These are phyloP conservation scores for Betula pendula DNA, from an alignment of 306 rosid species.

Conservation along the genomic window DNA sequence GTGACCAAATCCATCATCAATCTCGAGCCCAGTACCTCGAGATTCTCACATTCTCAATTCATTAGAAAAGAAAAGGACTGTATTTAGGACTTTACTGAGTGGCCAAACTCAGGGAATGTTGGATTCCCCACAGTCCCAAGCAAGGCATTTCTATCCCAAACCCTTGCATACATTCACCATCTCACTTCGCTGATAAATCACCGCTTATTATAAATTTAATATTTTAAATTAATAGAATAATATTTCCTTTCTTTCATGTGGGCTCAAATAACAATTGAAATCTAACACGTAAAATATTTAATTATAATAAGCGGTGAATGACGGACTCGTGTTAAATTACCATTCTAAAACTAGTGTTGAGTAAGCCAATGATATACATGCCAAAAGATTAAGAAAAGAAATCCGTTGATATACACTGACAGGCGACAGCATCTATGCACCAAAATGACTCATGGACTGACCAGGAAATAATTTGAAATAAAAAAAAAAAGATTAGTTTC, in stretches of 20 bases:
- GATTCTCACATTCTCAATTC: constrained; percentile 82
- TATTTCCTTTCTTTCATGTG: too few relatives aligned
- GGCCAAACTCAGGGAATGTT: constrained; percentile 70
- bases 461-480: background rate
- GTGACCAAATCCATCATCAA: constrained; percentile 73
- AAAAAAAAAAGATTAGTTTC: background rate
- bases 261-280: too few relatives aligned
- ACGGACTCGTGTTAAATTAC: too few relatives aligned
- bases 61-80: constrained; percentile 21
- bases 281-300: too few relatives aligned
- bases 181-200: too few relatives aligned
- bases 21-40: constrained; percentile 64
- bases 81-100: constrained; percentile 51
- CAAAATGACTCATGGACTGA: constrained; percentile 14
- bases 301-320: too few relatives aligned
- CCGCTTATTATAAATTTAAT: too few relatives aligned
- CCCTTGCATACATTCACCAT: constrained; percentile 27
- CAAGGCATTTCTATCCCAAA: constrained; percentile 35
- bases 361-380: constrained; percentile 19
- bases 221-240: too few relatives aligned
- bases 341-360: too few relatives aligned
- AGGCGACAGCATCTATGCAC: constrained; percentile 19
- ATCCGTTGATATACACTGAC: background rate
- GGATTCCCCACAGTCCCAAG: constrained; percentile 54
- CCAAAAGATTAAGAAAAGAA: background rate